phyloP scores from a whole-genome alignment of 257 asterid species.

The Fraxinus americana region DNA sequence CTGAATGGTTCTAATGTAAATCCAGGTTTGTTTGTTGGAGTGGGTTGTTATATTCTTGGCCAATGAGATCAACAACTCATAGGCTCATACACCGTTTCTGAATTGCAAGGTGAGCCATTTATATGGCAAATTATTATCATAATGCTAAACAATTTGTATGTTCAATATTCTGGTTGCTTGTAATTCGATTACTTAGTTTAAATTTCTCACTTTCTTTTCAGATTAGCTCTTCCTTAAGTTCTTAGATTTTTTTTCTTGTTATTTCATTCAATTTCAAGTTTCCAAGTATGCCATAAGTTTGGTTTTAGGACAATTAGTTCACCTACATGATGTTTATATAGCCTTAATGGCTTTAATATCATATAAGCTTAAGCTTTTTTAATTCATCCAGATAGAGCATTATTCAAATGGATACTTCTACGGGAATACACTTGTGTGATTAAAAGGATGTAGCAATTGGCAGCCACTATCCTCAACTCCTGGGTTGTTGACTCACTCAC shows the following conservation, averaged over 20 bases:
- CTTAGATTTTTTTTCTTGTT: constrained; percentile 30
- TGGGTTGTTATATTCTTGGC: constrained; percentile 88
- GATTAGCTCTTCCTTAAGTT: constrained; percentile 21
- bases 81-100: constrained; percentile 82
- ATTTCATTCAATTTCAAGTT: constrained; percentile 30
- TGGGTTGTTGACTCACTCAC: constrained; percentile 43
- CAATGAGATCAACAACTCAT: constrained; percentile 57
- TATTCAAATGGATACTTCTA: constrained; percentile 73
- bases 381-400: constrained; percentile 69
- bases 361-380: constrained; percentile 46
- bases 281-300: constrained; percentile 36
- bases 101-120: constrained; percentile 69
- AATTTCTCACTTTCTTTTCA: constrained; percentile 30
- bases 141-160: constrained; percentile 13
- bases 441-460: constrained; percentile 84
- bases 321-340: constrained; percentile 41
- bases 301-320: constrained; percentile 32
- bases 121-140: constrained; percentile 5
- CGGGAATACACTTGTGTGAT: constrained; percentile 74
- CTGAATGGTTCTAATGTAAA: constrained; percentile 28
- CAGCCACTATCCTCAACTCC: constrained; percentile 64
- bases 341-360: constrained; percentile 1
- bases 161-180: not conserved
- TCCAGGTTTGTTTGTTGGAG: constrained; percentile 45
- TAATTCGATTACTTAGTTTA: constrained; percentile 19